phyloP scores from a whole-genome alignment of 805 yeast genomes.

The Wickerhamiella occidentalis region DNA sequence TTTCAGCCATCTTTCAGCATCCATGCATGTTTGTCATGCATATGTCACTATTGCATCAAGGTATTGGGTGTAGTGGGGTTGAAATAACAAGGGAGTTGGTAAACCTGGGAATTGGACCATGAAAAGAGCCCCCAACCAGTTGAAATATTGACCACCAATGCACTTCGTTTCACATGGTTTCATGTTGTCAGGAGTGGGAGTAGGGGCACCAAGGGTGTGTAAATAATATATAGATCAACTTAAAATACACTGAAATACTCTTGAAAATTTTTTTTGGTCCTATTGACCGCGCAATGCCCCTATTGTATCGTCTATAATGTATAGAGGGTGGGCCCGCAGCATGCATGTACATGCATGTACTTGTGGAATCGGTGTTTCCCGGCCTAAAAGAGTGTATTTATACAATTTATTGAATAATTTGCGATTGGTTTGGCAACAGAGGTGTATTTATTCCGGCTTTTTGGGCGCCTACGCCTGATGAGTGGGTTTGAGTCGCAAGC shows the following conservation, averaged over 20 bases:
- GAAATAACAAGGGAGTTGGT: background rate
- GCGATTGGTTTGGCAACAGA: no score
- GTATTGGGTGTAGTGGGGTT: background rate
- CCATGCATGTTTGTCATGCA: conserved; percentile 9
- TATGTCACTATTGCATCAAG: background rate
- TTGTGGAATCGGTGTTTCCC: background rate
- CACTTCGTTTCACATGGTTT: background rate
- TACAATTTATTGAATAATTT: no score
- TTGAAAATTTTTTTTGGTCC: background rate
- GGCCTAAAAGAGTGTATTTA: background rate
- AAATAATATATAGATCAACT: no score
- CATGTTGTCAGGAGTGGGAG: background rate
- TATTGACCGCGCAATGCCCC: no score
- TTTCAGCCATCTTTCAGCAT: background rate
- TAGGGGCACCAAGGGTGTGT: no score
- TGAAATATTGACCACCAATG: background rate
- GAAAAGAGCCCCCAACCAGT: background rate
- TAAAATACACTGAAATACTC: background rate
- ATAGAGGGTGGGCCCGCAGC: background rate
- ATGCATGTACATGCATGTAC: conserved; percentile 2
- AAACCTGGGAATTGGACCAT: no score
- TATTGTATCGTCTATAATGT: background rate
- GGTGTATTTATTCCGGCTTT: background rate
- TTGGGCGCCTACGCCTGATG: background rate
- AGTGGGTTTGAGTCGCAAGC: background rate